These are phyloP conservation scores for Xylaria acuta DNA, from an alignment of 495 filamentous ascomycete species.

Conservation along the genomic window DNA sequence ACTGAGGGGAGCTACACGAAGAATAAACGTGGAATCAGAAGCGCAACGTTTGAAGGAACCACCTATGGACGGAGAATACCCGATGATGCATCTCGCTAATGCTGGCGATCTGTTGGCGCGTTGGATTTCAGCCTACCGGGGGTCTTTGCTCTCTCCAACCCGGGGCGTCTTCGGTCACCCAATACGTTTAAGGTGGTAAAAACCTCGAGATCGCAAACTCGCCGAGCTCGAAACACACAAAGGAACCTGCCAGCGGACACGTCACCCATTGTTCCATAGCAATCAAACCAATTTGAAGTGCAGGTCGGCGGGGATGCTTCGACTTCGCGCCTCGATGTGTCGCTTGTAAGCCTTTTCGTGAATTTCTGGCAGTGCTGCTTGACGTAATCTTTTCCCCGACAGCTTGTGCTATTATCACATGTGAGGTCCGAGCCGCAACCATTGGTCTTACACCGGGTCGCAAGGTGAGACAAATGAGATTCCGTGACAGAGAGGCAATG, in stretches of 20 bases:
- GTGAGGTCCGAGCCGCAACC: not conserved
- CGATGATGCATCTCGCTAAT: not conserved
- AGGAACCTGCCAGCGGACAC: not conserved
- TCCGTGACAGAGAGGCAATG: not conserved
- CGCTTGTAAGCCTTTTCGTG: not conserved
- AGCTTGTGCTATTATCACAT: slow-evolving; percentile 4
- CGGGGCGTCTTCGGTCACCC: slow-evolving; percentile 8
- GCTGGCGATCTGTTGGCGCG: not conserved
- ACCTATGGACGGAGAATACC: not conserved
- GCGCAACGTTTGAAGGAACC: not conserved
- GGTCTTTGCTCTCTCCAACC: not conserved
- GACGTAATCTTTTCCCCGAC: not conserved
- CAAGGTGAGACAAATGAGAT: slow-evolving; percentile 11
- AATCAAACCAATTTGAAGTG: not conserved
- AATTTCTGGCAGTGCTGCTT: not conserved
- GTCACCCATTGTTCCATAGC: not conserved
- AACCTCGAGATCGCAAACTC: not conserved
- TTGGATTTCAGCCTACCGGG: not conserved
- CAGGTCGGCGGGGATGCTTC: not conserved
- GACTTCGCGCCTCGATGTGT: not conserved
- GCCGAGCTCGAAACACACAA: not conserved
- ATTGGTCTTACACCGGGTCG: not conserved
- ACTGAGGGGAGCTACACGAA: not conserved
- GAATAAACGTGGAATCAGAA: not conserved
- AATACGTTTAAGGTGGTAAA: not conserved